These are phyloP conservation scores for Trametes meyenii DNA, from an alignment of 768 basidiomycete species.

Conservation along the genomic window DNA sequence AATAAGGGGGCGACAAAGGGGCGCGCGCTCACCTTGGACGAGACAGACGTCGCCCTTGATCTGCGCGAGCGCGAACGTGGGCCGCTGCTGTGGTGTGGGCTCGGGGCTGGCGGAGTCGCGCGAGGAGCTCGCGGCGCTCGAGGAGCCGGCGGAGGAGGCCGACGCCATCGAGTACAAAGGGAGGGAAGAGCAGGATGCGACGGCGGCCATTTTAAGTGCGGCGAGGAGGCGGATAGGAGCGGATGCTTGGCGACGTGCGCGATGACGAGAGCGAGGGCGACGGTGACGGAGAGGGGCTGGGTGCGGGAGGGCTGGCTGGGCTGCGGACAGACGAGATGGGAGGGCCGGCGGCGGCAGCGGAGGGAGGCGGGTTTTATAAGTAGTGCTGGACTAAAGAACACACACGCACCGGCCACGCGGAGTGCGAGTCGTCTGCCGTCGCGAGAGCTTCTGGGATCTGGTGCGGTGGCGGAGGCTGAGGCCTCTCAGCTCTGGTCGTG, in stretches of 20 bases:
- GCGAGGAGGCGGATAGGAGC: conserved; percentile 4
- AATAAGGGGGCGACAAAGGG: too few relatives aligned
- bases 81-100: conserved; percentile 2
- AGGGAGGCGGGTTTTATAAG: conserved; percentile 11
- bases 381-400: not conserved
- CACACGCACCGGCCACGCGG: conserved; percentile 19
- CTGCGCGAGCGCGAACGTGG: conserved; percentile 32
- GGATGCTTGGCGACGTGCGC: not conserved
- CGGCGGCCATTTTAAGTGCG: conserved; percentile 14
- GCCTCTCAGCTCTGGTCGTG: too few relatives aligned
- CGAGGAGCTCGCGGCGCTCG: conserved; percentile 3
- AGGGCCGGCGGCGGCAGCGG: conserved; percentile 4
- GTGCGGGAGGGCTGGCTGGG: not conserved
- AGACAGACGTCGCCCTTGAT: conserved; percentile 33
- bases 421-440: not conserved
- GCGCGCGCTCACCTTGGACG: conserved; percentile 31
- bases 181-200: conserved; percentile 14
- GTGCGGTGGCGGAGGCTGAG: too few relatives aligned
- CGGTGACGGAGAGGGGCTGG: not conserved
- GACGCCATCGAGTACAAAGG: conserved; percentile 17
- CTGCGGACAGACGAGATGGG: not conserved
- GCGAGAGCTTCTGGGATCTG: too few relatives aligned
- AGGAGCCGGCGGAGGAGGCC: conserved; percentile 5
- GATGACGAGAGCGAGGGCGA: not conserved
- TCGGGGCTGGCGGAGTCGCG: conserved; percentile 7